Evolutionary conservation across 2,329 filamentous ascomycete species (phyloP).

Genomic region (Aspergillus fischeri): DNA sequence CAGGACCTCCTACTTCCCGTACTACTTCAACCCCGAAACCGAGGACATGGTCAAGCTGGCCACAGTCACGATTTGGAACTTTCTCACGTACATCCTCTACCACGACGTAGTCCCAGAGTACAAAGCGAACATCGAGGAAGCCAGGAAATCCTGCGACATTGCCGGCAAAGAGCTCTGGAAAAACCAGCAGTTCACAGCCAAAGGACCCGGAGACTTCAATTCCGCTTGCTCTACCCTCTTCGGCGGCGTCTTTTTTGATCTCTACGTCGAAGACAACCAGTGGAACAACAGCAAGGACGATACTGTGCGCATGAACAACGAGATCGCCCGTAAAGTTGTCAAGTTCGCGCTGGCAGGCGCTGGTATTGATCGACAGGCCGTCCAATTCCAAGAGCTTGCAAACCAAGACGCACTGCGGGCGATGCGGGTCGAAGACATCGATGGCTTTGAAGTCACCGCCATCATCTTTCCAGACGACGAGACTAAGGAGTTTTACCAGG

Average conservation of each 20-base stretch:
- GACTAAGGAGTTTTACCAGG: slow-evolving; percentile 46
- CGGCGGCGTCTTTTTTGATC: slow-evolving; percentile 48
- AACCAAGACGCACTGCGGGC: slow-evolving; percentile 38
- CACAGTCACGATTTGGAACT: slow-evolving; percentile 71
- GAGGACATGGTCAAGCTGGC: slow-evolving; percentile 54
- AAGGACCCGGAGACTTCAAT: slow-evolving; percentile 76
- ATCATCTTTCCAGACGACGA: slow-evolving; percentile 47
- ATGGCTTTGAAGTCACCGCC: slow-evolving; percentile 58
- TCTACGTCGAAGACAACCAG: slow-evolving; percentile 37
- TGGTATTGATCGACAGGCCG: slow-evolving; percentile 37
- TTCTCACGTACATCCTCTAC: slow-evolving; percentile 79
- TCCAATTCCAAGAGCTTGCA: slow-evolving; percentile 35
- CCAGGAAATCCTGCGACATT: slow-evolving; percentile 61
- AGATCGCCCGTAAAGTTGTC: slow-evolving; percentile 48
- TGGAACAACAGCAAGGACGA: slow-evolving; percentile 37
- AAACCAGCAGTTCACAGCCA: slow-evolving; percentile 47
- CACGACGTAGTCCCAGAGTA: slow-evolving; percentile 87
- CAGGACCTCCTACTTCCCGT: slow-evolving; percentile 55
- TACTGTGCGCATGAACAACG: slow-evolving; percentile 39
- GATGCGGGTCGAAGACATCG: slow-evolving; percentile 44
- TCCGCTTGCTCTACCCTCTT: slow-evolving; percentile 67
- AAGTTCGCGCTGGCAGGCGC: slow-evolving; percentile 48
- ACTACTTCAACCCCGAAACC: slow-evolving; percentile 54
- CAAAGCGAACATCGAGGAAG: slow-evolving; percentile 60
- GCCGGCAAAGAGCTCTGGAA: slow-evolving; percentile 65